A percentile compares a stretch with the other conserved stretches of the same genome.
Evolutionary conservation across 2,329 filamentous ascomycete species (phyloP).

Genomic region (Fusarium subtropicale): DNA sequence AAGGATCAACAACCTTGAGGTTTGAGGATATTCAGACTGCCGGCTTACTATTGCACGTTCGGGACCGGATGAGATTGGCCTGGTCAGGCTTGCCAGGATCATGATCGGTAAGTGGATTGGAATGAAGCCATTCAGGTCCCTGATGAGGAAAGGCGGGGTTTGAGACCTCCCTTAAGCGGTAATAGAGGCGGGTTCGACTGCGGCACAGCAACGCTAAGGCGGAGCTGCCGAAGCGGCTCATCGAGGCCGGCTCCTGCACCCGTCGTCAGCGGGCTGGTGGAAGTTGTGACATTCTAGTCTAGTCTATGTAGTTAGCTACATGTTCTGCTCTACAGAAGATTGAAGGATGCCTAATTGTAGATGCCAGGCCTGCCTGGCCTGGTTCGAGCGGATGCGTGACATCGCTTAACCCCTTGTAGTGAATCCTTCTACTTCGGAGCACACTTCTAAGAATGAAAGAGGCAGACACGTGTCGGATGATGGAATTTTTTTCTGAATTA

Average conservation of each 20-base stretch:
- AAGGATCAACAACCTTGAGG: slow-evolving; percentile 2
- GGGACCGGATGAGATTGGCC: neutral
- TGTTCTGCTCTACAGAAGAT: neutral
- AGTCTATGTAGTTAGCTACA: neutral
- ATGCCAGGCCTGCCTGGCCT: neutral
- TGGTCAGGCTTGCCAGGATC: neutral
- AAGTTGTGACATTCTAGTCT: neutral
- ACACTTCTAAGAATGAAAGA: slow-evolving; percentile 6
- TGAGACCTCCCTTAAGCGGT: slow-evolving; percentile 10
- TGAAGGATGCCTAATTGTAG: neutral
- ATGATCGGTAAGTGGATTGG: neutral
- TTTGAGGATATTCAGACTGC: neutral
- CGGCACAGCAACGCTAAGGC: slow-evolving; percentile 6
- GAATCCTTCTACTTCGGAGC: slow-evolving; percentile 4
- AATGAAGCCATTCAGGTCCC: slow-evolving; percentile 1
- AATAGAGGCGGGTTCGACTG: slow-evolving; percentile 3
- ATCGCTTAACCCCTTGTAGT: neutral
- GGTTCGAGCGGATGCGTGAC: slow-evolving; percentile 1
- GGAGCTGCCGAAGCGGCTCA: slow-evolving; percentile 6
- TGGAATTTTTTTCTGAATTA: slow-evolving; percentile 4
- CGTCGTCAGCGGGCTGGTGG: neutral
- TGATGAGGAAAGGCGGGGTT: neutral
- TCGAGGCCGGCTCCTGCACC: neutral
- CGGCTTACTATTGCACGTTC: neutral
- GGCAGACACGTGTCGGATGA: slow-evolving; percentile 7